A percentile compares a stretch with the other conserved stretches of the same genome.
Conservation (phyloP, 352 stramenopile genomes). For the Phytophthora ohioensis region DNA sequence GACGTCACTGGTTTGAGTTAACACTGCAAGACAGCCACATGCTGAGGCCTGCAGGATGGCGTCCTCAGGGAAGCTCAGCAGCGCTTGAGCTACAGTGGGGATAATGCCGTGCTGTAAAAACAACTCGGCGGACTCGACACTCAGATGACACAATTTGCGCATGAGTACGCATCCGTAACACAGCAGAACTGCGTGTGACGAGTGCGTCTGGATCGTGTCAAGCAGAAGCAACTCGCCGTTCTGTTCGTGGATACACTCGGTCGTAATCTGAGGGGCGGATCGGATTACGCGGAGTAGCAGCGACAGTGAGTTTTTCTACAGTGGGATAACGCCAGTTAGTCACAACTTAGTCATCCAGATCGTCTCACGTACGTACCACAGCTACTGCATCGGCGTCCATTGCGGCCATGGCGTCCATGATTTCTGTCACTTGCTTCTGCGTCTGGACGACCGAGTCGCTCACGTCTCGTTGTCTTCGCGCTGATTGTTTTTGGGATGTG, state of each 20-base stretch:
- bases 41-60: conserved; percentile 74
- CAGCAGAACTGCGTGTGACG: conserved; percentile 70
- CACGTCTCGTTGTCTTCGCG: conserved; percentile 51
- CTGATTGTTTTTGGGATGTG: conserved; percentile 17
- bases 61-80: conserved; percentile 69
- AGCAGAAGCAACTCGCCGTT: conserved; percentile 64
- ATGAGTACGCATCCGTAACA: conserved; percentile 82
- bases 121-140: conserved; percentile 64
- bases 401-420: conserved; percentile 53
- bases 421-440: conserved; percentile 63
- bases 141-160: conserved; percentile 80
- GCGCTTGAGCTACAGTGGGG: conserved; percentile 50
- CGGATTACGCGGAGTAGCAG: conserved; percentile 69
- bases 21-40: conserved; percentile 65
- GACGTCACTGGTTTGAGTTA: conserved; percentile 64
- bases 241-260: conserved; percentile 71
- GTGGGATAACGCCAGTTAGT: background rate
- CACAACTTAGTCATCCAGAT: background rate
- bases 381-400: conserved; percentile 48
- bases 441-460: conserved; percentile 56
- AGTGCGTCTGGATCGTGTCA: conserved; percentile 63
- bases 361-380: conserved; percentile 46
- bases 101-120: conserved; percentile 75
- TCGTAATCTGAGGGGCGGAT: conserved; percentile 68
- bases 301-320: conserved; percentile 76